Evolutionary conservation across 2,329 filamentous ascomycete genomes (phyloP), one percentile per base, ranked within the genome.

Genomic region (Xylariaceae sp.): DNA sequence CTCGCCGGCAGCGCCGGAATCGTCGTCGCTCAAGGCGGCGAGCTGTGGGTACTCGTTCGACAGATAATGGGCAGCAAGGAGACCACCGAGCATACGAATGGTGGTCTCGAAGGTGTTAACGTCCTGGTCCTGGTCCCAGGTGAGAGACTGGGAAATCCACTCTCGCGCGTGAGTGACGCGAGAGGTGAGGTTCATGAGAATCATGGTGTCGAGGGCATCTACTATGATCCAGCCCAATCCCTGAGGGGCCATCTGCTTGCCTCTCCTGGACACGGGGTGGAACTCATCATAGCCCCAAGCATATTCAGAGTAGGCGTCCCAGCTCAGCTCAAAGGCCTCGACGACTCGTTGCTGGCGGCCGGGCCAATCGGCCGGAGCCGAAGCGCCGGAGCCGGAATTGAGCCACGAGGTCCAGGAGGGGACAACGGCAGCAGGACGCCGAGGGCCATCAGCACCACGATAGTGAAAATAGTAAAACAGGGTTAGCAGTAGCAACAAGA

Each of bases 201-300:
- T 99, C 78, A 97, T 81, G 1, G 94, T 99, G 69, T 99, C 94
- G 55, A 99, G 75, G 11, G 92, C 85, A 71, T 99, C 94, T 49
- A 99, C 86, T 54, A 99, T 96, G 63, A 97, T 97, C 94, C 95
- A 99, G 30, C 94, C 94, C 70, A 99, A 78, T 22, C 92, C 94
- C 54, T 89, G 84, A 3, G 86, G 79, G 6, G 90, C 85, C 92
- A 99, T 97, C 61, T 94, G 84, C 45, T 76, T 77, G 44, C 90
- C 89, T 15, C 73, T 82, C 66, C 94, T 94, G 6, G 87, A 83
- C 27, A 92, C 72, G 1, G 94, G 94, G 60, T 89, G 83, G 66
- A 88, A 99, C 68, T 94, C 86, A 66, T 99, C 94, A 61, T 85
- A 85, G 32, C 90, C 94, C 94, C 94, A 99, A 27, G 87, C 94